Percentiles rank a stretch among this genome's conserved stretches.
Conservation (phyloP, 306 rosid species). For the Vigna radiata region DNA sequence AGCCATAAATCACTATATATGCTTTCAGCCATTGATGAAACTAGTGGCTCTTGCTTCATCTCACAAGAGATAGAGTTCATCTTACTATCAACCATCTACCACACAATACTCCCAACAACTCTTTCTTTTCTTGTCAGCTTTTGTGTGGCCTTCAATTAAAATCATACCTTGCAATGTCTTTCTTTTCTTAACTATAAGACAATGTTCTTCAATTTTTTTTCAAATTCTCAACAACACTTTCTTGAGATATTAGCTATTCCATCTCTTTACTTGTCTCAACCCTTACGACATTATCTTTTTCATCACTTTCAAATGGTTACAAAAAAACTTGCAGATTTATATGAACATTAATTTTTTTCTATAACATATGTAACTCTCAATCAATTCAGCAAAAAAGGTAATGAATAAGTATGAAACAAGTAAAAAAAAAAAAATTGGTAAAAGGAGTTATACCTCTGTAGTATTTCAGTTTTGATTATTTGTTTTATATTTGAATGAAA, state of each 20-base stretch:
- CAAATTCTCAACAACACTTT: background rate
- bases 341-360: no score
- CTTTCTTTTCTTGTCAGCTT: slow-evolving; percentile 27
- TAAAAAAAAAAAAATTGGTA: no score
- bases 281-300: no score
- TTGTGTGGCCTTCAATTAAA: slow-evolving; percentile 40
- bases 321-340: no score
- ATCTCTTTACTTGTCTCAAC: background rate
- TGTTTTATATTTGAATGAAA: no score
- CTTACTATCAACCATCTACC: slow-evolving; percentile 11
- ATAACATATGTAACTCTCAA: no score
- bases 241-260: background rate
- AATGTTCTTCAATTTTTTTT: slow-evolving; percentile 6
- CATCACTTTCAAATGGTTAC: no score
- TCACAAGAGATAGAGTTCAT: background rate
- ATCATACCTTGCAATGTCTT: slow-evolving; percentile 24
- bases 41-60: slow-evolving; percentile 33
- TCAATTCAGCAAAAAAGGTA: no score
- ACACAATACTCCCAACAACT: slow-evolving; percentile 37
- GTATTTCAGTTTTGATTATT: no score
- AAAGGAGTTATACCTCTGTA: no score
- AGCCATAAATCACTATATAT: slow-evolving; percentile 29
- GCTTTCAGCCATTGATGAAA: slow-evolving; percentile 21
- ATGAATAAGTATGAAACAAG: no score
- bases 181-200: background rate